Base-by-base conservation (phyloP, 371 early-diverging fungal genomes). In the Mitosporidium daphniae region DNA sequence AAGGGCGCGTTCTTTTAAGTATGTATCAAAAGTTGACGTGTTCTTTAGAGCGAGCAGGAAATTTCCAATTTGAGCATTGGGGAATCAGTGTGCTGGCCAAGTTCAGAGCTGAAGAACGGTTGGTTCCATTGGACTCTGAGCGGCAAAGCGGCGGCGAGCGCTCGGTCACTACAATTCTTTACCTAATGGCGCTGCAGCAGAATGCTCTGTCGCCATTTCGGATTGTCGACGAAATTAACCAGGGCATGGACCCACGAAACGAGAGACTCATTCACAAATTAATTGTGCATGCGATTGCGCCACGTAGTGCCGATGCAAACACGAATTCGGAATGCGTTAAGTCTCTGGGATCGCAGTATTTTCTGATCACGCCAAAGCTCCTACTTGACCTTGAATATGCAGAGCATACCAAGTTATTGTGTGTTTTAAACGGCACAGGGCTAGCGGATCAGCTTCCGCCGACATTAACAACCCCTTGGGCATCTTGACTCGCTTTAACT, bases 161-260 rank as follows among this genome's bases (percentile, higher is more conserved):
- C 18, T 32, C 39, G 16, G 41, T 49, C 8, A 24, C 86, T 2
- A 94, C 91, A 2, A 89, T 94, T 31, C 50, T 91, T 31, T 98
- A 82, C 38, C 41, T 98, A 25, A 71, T 93, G 57, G 56, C 91
- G 2, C 53, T 98, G 23, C 91, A 91, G 49, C 42, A 50, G 16
- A 43, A 72, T 17, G 71, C 72, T 5, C 51, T 51, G 7, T 52
- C 77, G 4, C 91, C 94, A 3, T 95, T 98, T 59, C 63, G 93
- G 24, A 73, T 95, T 0, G 99, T 95, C 4, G 99, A 98, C 49
- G 99, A 98, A 46, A 93, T 95, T 33, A 98, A 98, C 45, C 99
- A 98, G 45, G 48, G 99, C 29, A 95, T 98, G 99, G 99, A 98
- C 45, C 69, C 72, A 30, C 48, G 63, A 18, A 94, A 95, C 39